These are phyloP conservation scores for Carex pumila DNA, from an alignment of 176 grass and related monocot species.

Conservation along the genomic window DNA sequence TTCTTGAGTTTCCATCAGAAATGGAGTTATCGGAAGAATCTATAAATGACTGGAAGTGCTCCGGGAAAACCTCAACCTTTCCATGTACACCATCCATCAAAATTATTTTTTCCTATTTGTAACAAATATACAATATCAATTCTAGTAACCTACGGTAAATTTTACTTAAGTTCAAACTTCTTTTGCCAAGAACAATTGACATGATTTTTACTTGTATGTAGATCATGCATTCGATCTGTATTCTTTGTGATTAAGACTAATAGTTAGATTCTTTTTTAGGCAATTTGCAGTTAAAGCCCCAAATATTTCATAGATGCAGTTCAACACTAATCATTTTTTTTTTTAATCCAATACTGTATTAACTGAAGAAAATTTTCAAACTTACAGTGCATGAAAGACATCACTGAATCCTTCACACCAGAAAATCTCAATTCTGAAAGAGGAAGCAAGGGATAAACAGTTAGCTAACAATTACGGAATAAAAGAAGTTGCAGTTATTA, in stretches of 20 bases:
- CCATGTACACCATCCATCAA: slow-evolving; percentile 88
- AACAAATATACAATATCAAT: background rate
- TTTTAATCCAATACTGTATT: background rate
- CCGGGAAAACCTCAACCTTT: slow-evolving; percentile 70
- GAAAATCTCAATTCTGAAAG: background rate
- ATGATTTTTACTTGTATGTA: background rate
- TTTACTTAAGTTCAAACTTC: background rate
- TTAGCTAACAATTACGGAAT: background rate
- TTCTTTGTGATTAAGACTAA: background rate
- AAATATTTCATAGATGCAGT: background rate
- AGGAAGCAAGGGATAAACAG: background rate
- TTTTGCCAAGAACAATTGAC: background rate
- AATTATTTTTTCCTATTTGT: background rate
- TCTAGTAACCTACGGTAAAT: background rate
- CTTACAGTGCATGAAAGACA: slow-evolving; percentile 6
- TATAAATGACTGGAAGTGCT: slow-evolving; percentile 55
- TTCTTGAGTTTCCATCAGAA: slow-evolving; percentile 41
- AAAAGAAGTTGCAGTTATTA: background rate
- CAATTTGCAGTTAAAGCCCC: background rate
- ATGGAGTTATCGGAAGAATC: slow-evolving; percentile 29
- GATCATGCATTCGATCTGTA: background rate
- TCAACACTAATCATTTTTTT: background rate
- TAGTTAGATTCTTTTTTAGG: background rate
- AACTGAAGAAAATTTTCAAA: background rate
- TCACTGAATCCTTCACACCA: background rate